Conservation (phyloP, 2,329 filamentous ascomycete genomes). For the Colletotrichum kahawae region DNA sequence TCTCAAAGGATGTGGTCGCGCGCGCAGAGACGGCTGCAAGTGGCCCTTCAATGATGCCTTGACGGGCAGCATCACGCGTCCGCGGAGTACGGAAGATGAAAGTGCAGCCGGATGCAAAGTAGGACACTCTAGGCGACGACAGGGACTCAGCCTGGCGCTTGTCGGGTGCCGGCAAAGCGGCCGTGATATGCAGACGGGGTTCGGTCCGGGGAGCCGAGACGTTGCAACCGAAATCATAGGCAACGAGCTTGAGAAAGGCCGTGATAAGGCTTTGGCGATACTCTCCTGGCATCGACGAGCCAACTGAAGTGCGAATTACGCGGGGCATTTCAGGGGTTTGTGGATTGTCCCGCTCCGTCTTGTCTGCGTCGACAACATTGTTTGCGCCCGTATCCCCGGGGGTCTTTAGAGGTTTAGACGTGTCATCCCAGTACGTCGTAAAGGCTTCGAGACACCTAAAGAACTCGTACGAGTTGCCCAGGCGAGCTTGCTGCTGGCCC, state of each 20-base stretch:
- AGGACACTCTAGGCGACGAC: constrained; percentile 49
- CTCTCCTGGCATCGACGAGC: constrained; percentile 62
- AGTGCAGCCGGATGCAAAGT: constrained; percentile 62
- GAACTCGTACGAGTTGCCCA: constrained; percentile 71
- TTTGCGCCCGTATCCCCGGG: background rate
- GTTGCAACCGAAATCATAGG: constrained; percentile 71
- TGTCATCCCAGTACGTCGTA: constrained; percentile 67
- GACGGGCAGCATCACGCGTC: constrained; percentile 64
- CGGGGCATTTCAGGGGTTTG: background rate
- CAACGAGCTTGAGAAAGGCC: constrained; percentile 67
- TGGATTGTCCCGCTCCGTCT: constrained; percentile 14
- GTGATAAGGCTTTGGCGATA: constrained; percentile 61
- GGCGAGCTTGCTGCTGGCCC: constrained; percentile 57
- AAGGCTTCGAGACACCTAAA: constrained; percentile 66
- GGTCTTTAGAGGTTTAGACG: constrained; percentile 41
- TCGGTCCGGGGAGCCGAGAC: constrained; percentile 61
- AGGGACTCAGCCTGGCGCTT: background rate
- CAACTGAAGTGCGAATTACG: constrained; percentile 49
- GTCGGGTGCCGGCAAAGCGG: constrained; percentile 32
- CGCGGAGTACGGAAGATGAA: constrained; percentile 66
- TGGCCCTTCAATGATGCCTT: constrained; percentile 66
- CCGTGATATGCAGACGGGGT: constrained; percentile 61
- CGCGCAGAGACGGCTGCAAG: constrained; percentile 65
- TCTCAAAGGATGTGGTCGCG: constrained; percentile 57
- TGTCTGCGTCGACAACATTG: constrained; percentile 14